Evolutionary conservation across 257 asterid genomes (phyloP).

Genomic region (Lavandula angustifolia): DNA sequence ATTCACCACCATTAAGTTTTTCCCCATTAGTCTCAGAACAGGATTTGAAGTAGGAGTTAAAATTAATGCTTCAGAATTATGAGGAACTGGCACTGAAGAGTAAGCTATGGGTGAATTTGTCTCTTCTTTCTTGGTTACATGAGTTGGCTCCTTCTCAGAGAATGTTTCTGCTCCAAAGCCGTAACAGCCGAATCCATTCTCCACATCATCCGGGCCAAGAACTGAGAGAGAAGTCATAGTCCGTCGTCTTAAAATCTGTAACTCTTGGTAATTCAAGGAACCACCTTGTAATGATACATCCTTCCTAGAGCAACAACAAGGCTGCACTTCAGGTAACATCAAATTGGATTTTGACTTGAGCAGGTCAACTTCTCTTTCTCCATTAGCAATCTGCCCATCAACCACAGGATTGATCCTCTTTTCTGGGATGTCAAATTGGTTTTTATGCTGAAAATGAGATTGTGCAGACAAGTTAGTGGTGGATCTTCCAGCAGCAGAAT

Average conservation of each 20-base stretch:
- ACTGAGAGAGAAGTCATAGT: conserved; percentile 36
- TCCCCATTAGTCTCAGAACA: conserved; percentile 89
- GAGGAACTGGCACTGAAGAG: conserved; percentile 33
- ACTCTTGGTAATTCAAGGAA: conserved; percentile 47
- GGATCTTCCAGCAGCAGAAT: conserved; percentile 54
- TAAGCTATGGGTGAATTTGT: conserved; percentile 31
- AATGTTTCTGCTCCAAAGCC: conserved; percentile 36
- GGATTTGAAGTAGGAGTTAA: conserved; percentile 58
- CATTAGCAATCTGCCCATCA: conserved; percentile 35
- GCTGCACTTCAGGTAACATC: conserved; percentile 37
- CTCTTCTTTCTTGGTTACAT: conserved; percentile 31
- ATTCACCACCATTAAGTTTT: conserved; percentile 78
- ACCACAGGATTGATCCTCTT: conserved; percentile 37
- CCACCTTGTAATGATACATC: conserved; percentile 44
- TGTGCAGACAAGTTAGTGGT: conserved; percentile 39
- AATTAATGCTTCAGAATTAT: conserved; percentile 36
- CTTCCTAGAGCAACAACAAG: conserved; percentile 74
- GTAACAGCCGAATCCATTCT: conserved; percentile 26
- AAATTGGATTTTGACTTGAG: conserved; percentile 35
- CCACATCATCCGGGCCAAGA: conserved; percentile 37
- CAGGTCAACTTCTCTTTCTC: conserved; percentile 35
- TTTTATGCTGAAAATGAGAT: conserved; percentile 37
- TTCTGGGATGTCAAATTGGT: conserved; percentile 32
- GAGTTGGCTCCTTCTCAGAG: conserved; percentile 31
- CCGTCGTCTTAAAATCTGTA: conserved; percentile 47